Evolutionary conservation across 371 early-diverging fungal species (phyloP), one percentile per base, ranked within the genome.

Genomic region (Rhizopus arrhizus): DNA sequence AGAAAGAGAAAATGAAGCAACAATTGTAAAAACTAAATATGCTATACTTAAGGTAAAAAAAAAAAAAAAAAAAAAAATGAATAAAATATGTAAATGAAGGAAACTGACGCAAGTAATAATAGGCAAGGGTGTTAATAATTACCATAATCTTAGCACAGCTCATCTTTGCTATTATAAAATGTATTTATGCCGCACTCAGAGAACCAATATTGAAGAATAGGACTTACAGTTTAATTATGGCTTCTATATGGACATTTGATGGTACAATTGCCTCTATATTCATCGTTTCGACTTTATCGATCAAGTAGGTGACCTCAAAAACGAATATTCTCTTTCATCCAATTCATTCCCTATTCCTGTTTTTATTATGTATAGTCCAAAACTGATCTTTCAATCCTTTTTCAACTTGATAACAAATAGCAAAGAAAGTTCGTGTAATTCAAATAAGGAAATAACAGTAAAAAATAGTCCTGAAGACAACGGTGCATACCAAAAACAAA

Each of bases 211-310:
- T 62, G n/a, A 32, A 46, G 32, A 41, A 61, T 9, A 29, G 32
- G 7, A 33, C n/a, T 3, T 22, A 48, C 36, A 66, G 42, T 11
- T 33, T 57, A 11, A 42, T 46, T 2, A 29, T 62, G 47, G 62
- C 67, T 31, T n/a, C 36, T 22, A 31, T 66, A 6, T 62, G 62
- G 62, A 61, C 62, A 15, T 66, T 54, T 51, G 62, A 62, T 28
- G 59, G 62, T 3, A 66, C 66, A 9, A 10, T 58, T 12, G 62
- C 58, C 3, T 53, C 66, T 33, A 42, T 48, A 10, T 29, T 61
- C 2, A 58, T 66, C 7, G 35, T 52, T 5, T 12, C 62, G 11
- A 58, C 59, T 7, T 47, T 66, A 2, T 10, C 58, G 8, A 31
- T 66, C 42, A 66, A 47, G 66, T 61, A 66, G 56, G 57, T 40